Base-by-base conservation (phyloP, 2,329 filamentous ascomycete genomes). In the Pestalotiopsis sp. region DNA sequence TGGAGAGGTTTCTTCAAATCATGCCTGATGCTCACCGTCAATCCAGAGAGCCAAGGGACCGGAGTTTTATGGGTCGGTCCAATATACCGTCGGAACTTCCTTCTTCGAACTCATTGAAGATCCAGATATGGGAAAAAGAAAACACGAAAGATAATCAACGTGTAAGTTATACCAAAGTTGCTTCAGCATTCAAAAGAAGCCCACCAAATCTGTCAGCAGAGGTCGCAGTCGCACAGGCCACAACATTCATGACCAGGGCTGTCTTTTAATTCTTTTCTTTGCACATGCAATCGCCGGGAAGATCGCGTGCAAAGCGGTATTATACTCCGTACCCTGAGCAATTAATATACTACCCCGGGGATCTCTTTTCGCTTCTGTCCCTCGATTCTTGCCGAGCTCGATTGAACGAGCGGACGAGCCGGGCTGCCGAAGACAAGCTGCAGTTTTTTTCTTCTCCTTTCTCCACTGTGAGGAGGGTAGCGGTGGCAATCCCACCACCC, bases 1-100 rank as follows among this genome's bases (percentile, higher is more conserved):
- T 65, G 20, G 26, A 48, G 6, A 65, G 30, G 40, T 65, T 65
- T 56, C 62, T 65, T 20, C 22, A 17, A n/a, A 64, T 52, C 59
- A 40, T 62, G 30, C 44, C 20, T 13, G 14, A 35, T 10, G 22
- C 35, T 40, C 35, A 62, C 30, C 59, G 14, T 62, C 35, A 22
- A 40, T 62, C 5, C 30, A 35, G 10, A 20, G 30, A 35, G 61
- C 17, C 7, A 22, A 52, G 17, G 14, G 44, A 52, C 44, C 44
- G 44, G 44, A 10, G 17, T n/a, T n/a, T 52, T 52, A 52, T 52
- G 44, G 44, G 44, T 52, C 44, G 7, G 17, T 52, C 44, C 20
- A 17, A 52, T 52, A 22, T 52, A 52, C 20, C n/a, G 44, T 52
- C 44, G 44, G 44, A 52, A 52, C 20, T 52, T 17, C 44, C 44